Base-by-base conservation (phyloP, 2,329 filamentous ascomycete genomes). In the Epichloe amarillans region DNA sequence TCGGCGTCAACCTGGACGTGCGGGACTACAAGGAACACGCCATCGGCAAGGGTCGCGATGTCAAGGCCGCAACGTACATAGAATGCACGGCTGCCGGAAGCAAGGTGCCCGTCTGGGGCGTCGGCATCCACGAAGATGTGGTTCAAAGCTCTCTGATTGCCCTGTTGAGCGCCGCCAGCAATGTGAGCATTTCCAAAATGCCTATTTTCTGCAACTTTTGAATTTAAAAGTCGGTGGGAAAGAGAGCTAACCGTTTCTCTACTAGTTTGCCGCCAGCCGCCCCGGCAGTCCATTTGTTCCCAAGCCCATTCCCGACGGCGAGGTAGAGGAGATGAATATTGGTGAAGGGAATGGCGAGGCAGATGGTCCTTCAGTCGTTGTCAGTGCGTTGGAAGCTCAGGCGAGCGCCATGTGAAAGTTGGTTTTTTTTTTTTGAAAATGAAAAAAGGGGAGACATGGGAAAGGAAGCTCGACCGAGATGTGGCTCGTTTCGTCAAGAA, bases 11-110 rank as follows among this genome's bases (percentile, higher is more conserved):
- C 62, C 74, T 97, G 23, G 91, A 97, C 63, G 88, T 97, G 48
- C 80, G 83, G 44, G 88, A 96, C 66, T 97, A 97, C 74, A 95
- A 94, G 73, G 93, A 97, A 68, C 91, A 97, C 69, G 85, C 90
- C 30, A 89, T 97, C 58, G 88, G 88, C 57, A 74, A 76, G 48
- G 88, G 87, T 54, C 79, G 82, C 52, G 80, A 88, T 54, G 88
- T 91, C 57, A 94, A 94, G 72, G 91, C 91, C n/a, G 91, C 89
- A 2, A 88, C 90, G 2, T 97, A 94, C 64, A 95, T 97, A 56
- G 87, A 96, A 67, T 95, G 89, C 68, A 89, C 78, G 30, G 76
- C 82, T 19, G 69, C 77, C 4, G 80, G 78, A 45, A 83, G 75
- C 55, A 77, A 77, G 50, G 75, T 87, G 60, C 84, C 80, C 61